Base-by-base conservation (phyloP, 106 monocot species). In the Acorus calamus region DNA sequence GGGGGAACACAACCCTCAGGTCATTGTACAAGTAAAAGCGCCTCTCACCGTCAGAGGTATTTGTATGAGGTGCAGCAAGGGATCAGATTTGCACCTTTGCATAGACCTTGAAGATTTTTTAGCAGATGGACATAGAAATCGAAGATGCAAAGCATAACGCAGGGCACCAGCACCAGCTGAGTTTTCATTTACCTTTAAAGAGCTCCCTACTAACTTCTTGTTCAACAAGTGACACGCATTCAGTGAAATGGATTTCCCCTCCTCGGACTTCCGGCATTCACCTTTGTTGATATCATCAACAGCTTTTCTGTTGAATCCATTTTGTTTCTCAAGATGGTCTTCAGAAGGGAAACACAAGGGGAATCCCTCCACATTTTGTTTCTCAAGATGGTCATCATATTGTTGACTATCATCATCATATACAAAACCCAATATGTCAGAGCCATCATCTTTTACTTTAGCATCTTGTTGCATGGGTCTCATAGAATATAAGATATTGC, bases 11-110 rank as follows among this genome's bases (percentile, higher is more conserved):
- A 65, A 91, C 91, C 62, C 87, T 73, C 12, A 98, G 71, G 79
- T 98, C 91, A 78, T 85, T 88, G 72, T 91, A 98, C 55, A 98
- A 63, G 76, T 98, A 87, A 72, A 91, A 91, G 14, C 87, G 72
- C 14, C 96, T 61, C 14, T 91, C 96, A 14, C 57, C 85, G 11
- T 75, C 73, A 55, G n/a, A 11, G n/a, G 28, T 70, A 46, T 58
- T 73, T 46, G 5, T 64, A 43, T 66, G 14, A 7, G 84, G 84
- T 45, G 53, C 78, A 1, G 87, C 84, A 12, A 80, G 11, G 71
- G 76, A 73, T 91, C 87, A 63, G 87, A 87, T 81, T 85, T 80
- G 60, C 82, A 91, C 76, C 84, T 80, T 13, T 84, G 75, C 11
- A 91, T 57, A 2, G 80, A 73, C 73, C 80, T 91, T 42, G 51